Base-by-base conservation (phyloP, 1,284 basidiomycete species). In the Rhizoctonia solani region DNA sequence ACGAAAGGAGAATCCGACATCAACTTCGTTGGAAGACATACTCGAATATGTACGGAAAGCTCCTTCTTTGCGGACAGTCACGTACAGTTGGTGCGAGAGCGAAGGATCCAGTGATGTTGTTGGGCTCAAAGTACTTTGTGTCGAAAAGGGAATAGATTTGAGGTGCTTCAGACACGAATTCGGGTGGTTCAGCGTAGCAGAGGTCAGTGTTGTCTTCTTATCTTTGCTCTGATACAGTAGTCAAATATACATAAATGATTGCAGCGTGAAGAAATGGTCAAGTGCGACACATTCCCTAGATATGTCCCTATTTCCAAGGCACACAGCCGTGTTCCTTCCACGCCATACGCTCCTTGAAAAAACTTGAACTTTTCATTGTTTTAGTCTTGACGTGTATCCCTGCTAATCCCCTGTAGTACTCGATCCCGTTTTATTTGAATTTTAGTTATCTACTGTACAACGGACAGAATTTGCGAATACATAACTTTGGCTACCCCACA, bases 141-240 rank as follows among this genome's bases (percentile, higher is more conserved):
- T 63, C 27, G 59, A 63, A 29, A 6, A 27, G 37, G 59, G 59
- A 25, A 63, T 63, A 25, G 59, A 63, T 37, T 63, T 63, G 59
- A 63, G 59, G 19, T 63, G 59, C 37, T 63, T 63, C 37, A 63
- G 59, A 30, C 59, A 63, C 25, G 59, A 63, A 30, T 63, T 63
- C 44, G 59, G 59, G 32, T 63, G 59, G 59, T 63, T 6, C 44
- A 63, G 59, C 25, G 23, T 49, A 23, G 41, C 47, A 6, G 59
- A 63, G 59, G 59, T 63, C 9, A 41, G 59, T 63, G 13, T 23
- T 16, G 8, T 8, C 8, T 39, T 29, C 14, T 6, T 52, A 19
- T 32, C 29, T 32, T 16, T 32, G 27, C 8, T 16, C 8, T 16
- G 25, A n/a, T 11, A 2, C 13, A 11, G 29, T 39, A 39, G 9